phyloP scores from a whole-genome alignment of 2,329 filamentous ascomycete genomes.

The Hyphodiscus sp. region DNA sequence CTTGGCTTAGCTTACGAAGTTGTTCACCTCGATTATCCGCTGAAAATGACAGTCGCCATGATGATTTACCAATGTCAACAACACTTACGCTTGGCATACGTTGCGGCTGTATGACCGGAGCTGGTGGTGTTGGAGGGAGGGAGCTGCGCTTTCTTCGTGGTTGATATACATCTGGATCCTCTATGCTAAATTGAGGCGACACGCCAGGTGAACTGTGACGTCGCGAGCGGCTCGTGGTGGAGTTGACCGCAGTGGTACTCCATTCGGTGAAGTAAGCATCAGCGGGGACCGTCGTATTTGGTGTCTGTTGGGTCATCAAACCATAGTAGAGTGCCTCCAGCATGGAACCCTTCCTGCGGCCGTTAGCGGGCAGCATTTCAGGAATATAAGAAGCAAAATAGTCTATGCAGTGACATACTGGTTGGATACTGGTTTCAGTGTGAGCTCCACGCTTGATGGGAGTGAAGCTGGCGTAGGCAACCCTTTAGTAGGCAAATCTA shows the following conservation, averaged over 20 bases:
- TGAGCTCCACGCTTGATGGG: neutral
- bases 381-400: neutral
- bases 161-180: conserved; percentile 4
- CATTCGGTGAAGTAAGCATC: neutral
- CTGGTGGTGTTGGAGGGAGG: conserved; percentile 15
- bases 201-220: conserved; percentile 20
- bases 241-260: conserved; percentile 8
- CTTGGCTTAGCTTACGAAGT: conserved; percentile 25
- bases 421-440: neutral
- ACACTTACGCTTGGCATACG: conserved; percentile 26
- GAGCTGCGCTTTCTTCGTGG: conserved; percentile 16
- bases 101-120: conserved; percentile 20
- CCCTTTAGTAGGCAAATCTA: neutral
- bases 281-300: neutral
- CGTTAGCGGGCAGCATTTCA: neutral
- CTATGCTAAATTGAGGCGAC: conserved; percentile 1
- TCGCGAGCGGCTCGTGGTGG: conserved; percentile 10
- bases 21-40: conserved; percentile 19
- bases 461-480: neutral
- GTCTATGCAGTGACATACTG: neutral
- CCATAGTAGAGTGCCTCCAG: neutral
- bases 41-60: conserved; percentile 29
- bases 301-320: neutral
- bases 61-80: conserved; percentile 17
- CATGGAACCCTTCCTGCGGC: neutral